Conservation (phyloP, 1,139 yeast genomes). For the Taiozyma sp. region DNA sequence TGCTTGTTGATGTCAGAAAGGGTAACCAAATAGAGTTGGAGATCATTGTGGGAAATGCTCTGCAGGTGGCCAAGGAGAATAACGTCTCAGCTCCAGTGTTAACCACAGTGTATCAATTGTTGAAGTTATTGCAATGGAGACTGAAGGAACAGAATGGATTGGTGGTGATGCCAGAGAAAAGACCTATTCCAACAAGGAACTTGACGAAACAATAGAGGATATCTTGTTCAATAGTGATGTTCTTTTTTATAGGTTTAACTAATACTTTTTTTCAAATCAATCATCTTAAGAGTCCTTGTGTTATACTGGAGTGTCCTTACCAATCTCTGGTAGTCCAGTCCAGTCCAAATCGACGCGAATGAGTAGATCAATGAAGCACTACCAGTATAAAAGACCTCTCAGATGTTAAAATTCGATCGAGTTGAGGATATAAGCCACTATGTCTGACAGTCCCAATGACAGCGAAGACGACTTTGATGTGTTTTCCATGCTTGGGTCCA, state of each 20-base stretch:
- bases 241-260: neutral
- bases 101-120: constrained; percentile 47
- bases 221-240: too few relatives aligned
- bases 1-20: constrained; percentile 51
- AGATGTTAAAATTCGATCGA: neutral
- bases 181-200: constrained; percentile 26
- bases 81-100: constrained; percentile 56
- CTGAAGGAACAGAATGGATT: constrained; percentile 48
- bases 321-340: too few relatives aligned
- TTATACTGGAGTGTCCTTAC: too few relatives aligned
- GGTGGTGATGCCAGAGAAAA: constrained; percentile 36
- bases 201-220: neutral
- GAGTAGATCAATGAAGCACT: too few relatives aligned
- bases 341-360: neutral
- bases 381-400: neutral
- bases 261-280: too few relatives aligned
- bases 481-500: constrained; percentile 1
- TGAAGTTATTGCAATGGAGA: constrained; percentile 54
- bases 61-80: constrained; percentile 50
- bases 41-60: constrained; percentile 66
- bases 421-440: neutral
- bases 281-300: too few relatives aligned
- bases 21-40: constrained; percentile 69
- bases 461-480: constrained; percentile 7
- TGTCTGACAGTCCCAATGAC: constrained; percentile 1